Evolutionary conservation across 805 yeast genomes (phyloP), one percentile per base, ranked within the genome.

Genomic region (Saturnispora besseyi): DNA sequence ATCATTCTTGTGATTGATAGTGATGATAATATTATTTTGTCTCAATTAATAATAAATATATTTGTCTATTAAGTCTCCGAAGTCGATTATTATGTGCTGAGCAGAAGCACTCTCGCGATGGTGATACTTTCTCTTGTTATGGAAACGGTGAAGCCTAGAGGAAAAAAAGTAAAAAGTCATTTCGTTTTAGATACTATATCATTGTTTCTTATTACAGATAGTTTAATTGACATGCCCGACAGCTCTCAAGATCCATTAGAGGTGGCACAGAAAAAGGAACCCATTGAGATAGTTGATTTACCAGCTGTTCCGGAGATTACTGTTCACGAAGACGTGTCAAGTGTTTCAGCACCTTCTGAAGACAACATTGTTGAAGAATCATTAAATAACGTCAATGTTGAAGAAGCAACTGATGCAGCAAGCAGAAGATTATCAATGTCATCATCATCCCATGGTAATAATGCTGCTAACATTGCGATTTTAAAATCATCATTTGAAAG

Each of bases 401-500:
- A 45, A 28, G 34, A 36, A 9, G 36, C 22, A 37, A 13, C 9
- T 12, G 45, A 28, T 12, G 45, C 30, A 4, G 31, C 44, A 12
- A 32, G 22, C 12, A 47, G 50, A 32, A 33, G 50, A n/a, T 24
- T 47, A 10, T 47, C 50, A 32, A 47, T 34, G 41, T 41, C 50
- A 4, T 47, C 50, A 21, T 4, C 22, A 13, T 12, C 41, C 8
- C 21, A 28, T 9, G 62, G 61, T 38, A 36, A 62, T 15, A 66
- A 66, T 5, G 26, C 28, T 8, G 50, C 50, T 1, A 62, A 67
- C 5, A 59, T 65, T n/a, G 52, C 65, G 2, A 66, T 68, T 51
- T 53, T 68, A 37, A 67, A 61, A 48, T 50, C 60, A 1, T 60
- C 69, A 3, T 60, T 68, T 41, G 70, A 66, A 40, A 59, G 53